Evolutionary conservation across 345 rosid species (phyloP).

Genomic region (Streptanthus diversifolius): DNA sequence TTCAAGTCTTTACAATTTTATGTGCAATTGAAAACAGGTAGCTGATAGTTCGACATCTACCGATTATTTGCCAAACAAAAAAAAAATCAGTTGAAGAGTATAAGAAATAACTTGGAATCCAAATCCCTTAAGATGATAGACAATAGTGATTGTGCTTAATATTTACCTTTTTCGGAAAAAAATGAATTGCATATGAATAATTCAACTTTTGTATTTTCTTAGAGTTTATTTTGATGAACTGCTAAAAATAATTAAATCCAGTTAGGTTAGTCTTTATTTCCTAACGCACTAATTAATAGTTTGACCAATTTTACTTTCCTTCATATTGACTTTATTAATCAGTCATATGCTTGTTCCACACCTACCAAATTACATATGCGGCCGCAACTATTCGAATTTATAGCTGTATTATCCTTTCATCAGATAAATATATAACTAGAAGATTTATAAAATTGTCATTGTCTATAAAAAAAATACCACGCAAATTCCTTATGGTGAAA

Average conservation of each 20-base stretch:
- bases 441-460: not conserved
- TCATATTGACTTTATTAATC: not conserved
- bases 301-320: slow-evolving; percentile 4
- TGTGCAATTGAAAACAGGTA: slow-evolving; percentile 3
- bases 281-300: not conserved
- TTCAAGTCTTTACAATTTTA: slow-evolving; percentile 2
- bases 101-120: not conserved
- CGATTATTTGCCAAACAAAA: not conserved
- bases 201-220: not conserved
- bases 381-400: slow-evolving; percentile 2
- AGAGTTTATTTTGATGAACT: not conserved
- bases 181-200: not conserved
- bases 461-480: not conserved
- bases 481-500: not conserved
- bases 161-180: not conserved
- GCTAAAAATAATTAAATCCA: not conserved
- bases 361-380: slow-evolving; percentile 11
- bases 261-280: not conserved
- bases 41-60: not conserved
- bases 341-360: slow-evolving; percentile 11
- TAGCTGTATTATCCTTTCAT: not conserved
- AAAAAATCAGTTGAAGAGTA: not conserved
- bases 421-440: not conserved
- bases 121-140: not conserved
- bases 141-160: not conserved